phyloP scores from a whole-genome alignment of 805 yeast genomes.

The Metschnikowia proteae region DNA sequence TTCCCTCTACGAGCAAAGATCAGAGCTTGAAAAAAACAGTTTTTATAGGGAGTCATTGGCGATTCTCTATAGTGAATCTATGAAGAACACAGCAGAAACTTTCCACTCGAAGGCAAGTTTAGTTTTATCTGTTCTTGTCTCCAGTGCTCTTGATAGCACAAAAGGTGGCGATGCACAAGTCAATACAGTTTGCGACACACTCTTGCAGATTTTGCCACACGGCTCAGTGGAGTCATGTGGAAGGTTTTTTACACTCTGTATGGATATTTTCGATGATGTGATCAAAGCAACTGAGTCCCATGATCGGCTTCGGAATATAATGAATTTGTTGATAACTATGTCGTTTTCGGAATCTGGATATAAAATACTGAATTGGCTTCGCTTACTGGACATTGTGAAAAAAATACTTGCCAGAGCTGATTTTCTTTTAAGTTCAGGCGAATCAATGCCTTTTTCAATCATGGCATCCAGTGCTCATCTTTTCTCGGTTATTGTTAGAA shows the following conservation, averaged over 20 bases:
- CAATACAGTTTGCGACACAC: conserved; percentile 51
- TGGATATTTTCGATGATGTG: conserved; percentile 18
- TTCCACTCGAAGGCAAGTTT: conserved; percentile 67
- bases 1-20: conserved; percentile 34
- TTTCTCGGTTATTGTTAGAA: conserved; percentile 50
- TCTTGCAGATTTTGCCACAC: conserved; percentile 51
- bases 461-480: conserved; percentile 40
- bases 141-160: conserved; percentile 21
- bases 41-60: conserved; percentile 57
- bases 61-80: conserved; percentile 64
- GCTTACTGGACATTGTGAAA: conserved; percentile 21
- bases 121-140: conserved; percentile 46
- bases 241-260: conserved; percentile 38
- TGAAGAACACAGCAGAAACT: conserved; percentile 65
- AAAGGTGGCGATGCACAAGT: conserved; percentile 8
- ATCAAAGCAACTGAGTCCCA: conserved; percentile 8
- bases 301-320: conserved; percentile 15
- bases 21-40: conserved; percentile 32
- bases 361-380: conserved; percentile 54
- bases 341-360: conserved; percentile 69
- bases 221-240: conserved; percentile 47
- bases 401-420: conserved; percentile 20
- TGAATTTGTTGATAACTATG: conserved; percentile 45
- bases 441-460: conserved; percentile 1
- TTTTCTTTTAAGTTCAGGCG: conserved; percentile 4